Evolutionary conservation across 1,139 yeast species (phyloP).

Genomic region (Taphrina wiesneri): DNA sequence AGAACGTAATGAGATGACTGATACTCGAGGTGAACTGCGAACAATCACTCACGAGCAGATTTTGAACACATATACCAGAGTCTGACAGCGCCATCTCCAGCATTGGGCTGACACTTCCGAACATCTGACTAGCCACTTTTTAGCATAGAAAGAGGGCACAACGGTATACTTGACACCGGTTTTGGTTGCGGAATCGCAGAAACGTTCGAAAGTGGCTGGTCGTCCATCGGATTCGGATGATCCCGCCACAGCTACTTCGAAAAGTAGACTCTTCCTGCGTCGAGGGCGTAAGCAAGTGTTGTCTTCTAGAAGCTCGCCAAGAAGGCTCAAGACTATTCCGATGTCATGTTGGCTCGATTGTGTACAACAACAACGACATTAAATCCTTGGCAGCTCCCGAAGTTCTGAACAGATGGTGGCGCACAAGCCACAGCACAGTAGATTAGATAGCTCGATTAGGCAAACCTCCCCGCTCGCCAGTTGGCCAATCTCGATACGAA

Average conservation of each 20-base stretch:
- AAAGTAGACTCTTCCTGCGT: not conserved
- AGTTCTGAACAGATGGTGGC: not conserved
- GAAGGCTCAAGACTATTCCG: not conserved
- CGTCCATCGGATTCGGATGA: not conserved
- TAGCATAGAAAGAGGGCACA: not conserved
- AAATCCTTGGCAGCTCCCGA: not conserved
- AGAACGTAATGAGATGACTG: not conserved
- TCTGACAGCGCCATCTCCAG: not conserved
- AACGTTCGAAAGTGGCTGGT: slow-evolving; percentile 1
- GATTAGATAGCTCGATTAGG: too few species aligned
- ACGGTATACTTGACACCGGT: not conserved
- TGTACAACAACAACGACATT: not conserved
- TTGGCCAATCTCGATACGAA: too few species aligned
- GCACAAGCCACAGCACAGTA: not conserved
- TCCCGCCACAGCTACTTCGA: not conserved
- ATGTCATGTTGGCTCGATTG: not conserved
- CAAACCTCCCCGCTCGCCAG: too few species aligned
- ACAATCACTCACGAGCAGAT: not conserved
- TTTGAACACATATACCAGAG: not conserved
- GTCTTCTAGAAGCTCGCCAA: slow-evolving; percentile 2
- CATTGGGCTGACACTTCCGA: not conserved
- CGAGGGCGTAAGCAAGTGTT: not conserved
- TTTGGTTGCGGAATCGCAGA: not conserved
- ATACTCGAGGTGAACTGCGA: not conserved
- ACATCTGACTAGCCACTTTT: slow-evolving; percentile 3